Base-by-base conservation (phyloP, 2,329 filamentous ascomycete species). In the Exophiala xenobiotica region DNA sequence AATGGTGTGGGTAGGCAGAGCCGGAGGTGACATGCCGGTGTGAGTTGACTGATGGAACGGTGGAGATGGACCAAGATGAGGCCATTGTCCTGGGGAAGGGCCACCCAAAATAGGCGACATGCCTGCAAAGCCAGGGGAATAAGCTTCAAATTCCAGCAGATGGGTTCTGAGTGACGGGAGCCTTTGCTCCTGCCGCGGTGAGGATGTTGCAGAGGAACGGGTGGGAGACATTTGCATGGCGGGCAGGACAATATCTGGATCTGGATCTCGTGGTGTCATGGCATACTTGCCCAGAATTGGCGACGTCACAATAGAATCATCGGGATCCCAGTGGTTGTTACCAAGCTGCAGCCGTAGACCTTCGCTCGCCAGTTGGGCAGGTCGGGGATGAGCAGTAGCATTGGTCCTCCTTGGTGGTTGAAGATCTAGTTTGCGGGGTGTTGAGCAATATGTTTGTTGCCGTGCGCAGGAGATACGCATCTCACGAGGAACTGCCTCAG, bases 121-220 rank as follows among this genome's bases (percentile, higher is more conserved):
- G 49, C 33, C 56, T 56, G 58, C 63, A 63, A 53, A 54, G 4
- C 37, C 42, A 2, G 61, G 56, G 22, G 63, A 61, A 20, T 57
- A 41, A 9, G 63, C 55, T 14, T 67, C 68, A 35, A 60, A 64
- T 35, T 64, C 60, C n/a, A 64, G 63, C n/a, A 74, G 61, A 18
- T 71, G 64, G 6, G 68, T 68, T 27, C 66, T 63, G 14, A 76
- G 63, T 1, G 73, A 70, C 1, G 74, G 74, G 6, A 76, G 60
- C 39, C 58, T 69, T 58, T 67, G 68, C 29, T 56, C 64, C 35
- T 57, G 63, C 3, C 71, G 68, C 1, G 69, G 66, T 2, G 70
- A 68, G 39, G 61, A 64, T 22, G 60, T 61, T 7, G 64, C 60
- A 14, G 62, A 62, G 4, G 67, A 67, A 3, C 62, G 65, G 20